These are phyloP conservation scores for Diaporthe capsici DNA, from an alignment of 2,329 filamentous ascomycete species.

Conservation along the genomic window DNA sequence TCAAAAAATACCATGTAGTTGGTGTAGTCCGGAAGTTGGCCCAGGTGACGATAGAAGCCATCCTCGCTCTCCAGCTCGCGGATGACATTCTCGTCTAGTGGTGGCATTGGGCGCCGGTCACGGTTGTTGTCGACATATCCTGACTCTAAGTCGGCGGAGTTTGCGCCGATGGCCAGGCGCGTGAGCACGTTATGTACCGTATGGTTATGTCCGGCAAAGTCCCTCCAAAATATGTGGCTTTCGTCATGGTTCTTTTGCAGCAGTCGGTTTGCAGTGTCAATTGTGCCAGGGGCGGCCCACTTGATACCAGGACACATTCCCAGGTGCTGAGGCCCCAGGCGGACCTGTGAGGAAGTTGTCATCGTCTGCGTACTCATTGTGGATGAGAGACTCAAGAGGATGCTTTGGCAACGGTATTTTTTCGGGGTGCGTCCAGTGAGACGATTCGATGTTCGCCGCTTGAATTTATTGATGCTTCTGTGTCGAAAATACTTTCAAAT, in stretches of 20 bases:
- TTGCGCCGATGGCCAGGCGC: constrained; percentile 81
- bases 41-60: neutral
- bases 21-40: constrained; percentile 71
- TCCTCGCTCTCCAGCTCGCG: neutral
- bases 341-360: constrained; percentile 6
- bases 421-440: neutral
- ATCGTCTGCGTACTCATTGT: neutral
- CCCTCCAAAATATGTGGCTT: constrained; percentile 23
- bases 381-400: neutral
- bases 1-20: constrained; percentile 85
- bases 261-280: constrained; percentile 15
- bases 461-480: neutral
- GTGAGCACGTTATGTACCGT: constrained; percentile 82
- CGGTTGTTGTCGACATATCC: neutral
- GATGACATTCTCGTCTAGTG: constrained; percentile 1
- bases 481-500: neutral
- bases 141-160: neutral
- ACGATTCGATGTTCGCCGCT: neutral
- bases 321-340: neutral
- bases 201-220: constrained; percentile 49
- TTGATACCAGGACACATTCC: constrained; percentile 26
- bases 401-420: neutral
- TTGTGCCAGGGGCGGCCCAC: neutral
- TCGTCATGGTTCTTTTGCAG: constrained; percentile 33
- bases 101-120: constrained; percentile 8